Evolutionary conservation across 139 green algal species (phyloP), one percentile per base, ranked within the genome.

Genomic region (Nannochloris sp.): DNA sequence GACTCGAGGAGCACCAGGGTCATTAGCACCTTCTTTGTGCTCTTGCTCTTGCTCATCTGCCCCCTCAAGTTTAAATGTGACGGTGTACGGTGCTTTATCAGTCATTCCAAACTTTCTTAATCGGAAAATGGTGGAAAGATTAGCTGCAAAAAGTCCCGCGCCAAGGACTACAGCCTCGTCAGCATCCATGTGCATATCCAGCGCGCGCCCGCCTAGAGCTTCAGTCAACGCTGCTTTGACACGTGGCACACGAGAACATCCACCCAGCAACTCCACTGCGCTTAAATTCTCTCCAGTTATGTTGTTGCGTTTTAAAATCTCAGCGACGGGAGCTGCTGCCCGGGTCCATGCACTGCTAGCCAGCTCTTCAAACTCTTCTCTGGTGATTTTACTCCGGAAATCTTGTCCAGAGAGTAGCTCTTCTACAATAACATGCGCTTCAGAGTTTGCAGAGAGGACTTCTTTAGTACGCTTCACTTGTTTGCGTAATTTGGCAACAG

Each of bases 121-220:
- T n/a, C 92, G 85, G 86, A 99, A 99, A 48, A 76, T 88, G 65
- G 90, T 96, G 53, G 68, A 88, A 58, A 96, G 76, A 85, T 99
- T 99, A 65, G 95, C 95, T 31, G 91, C 95, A 68, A 95, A 87
- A 68, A 97, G 78, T 19, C 79, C 89, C 0, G 91, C 89, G 4
- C 95, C 95, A 65, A 96, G 72, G 45, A 90, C 94, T 12, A 91
- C 68, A 1, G 94, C 92, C 81, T 99, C 95, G 71, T 98, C 95
- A 4, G 87, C 86, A 70, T 99, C 95, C 72, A 99, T 70, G 75
- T 99, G 95, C 37, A 87, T 89, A 74, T 92, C 87, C 29, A 92
- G 74, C 4, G 38, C 33, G 19, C 85, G 67, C 37, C 83, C 86
- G 1, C 74, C 80, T 35, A 98, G 78, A 9, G 72, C 88, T 24